phyloP scores from a whole-genome alignment of 129 eudicot species.

The Dittrichia graveolens region DNA sequence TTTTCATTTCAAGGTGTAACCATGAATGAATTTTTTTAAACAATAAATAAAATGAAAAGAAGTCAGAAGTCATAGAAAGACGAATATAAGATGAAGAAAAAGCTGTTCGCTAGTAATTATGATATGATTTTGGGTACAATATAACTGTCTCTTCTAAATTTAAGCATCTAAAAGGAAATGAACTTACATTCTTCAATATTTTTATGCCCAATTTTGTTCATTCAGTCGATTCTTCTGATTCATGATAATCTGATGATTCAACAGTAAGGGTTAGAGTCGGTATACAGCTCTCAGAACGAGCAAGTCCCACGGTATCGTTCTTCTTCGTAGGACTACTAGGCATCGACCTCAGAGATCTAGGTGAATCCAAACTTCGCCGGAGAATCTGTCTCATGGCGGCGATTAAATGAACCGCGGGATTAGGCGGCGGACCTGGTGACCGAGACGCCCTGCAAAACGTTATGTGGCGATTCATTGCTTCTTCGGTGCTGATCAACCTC shows the following conservation, averaged over 20 bases:
- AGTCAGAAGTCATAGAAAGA: neutral
- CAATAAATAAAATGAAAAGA: too few relatives aligned
- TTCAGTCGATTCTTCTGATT: slow-evolving; percentile 33
- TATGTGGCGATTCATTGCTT: slow-evolving; percentile 69
- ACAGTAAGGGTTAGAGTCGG: slow-evolving; percentile 56
- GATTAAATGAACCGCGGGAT: slow-evolving; percentile 70
- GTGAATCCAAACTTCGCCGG: slow-evolving; percentile 63
- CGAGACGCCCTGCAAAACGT: slow-evolving; percentile 53
- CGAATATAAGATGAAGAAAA: neutral
- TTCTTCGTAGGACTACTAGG: slow-evolving; percentile 59
- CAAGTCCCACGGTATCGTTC: slow-evolving; percentile 7
- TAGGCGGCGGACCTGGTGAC: slow-evolving; percentile 64
- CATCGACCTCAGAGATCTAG: slow-evolving; percentile 57
- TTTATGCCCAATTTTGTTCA: neutral
- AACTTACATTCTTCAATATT: slow-evolving; percentile 8
- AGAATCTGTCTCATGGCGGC: slow-evolving; percentile 69
- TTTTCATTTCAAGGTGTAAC: too few relatives aligned
- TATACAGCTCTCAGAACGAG: slow-evolving; percentile 66
- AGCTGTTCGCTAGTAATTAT: slow-evolving; percentile 11
- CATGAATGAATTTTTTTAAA: too few relatives aligned
- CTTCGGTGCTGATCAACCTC: slow-evolving; percentile 64
- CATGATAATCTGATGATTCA: slow-evolving; percentile 32
- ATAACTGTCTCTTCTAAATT: slow-evolving; percentile 19
- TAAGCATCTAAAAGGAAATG: slow-evolving; percentile 24
- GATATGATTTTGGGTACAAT: slow-evolving; percentile 12